Percentiles rank a stretch among this genome's conserved stretches.
Evolutionary conservation across 2,329 filamentous ascomycete genomes (phyloP).

Genomic region (Aspergillus aculeatinus): DNA sequence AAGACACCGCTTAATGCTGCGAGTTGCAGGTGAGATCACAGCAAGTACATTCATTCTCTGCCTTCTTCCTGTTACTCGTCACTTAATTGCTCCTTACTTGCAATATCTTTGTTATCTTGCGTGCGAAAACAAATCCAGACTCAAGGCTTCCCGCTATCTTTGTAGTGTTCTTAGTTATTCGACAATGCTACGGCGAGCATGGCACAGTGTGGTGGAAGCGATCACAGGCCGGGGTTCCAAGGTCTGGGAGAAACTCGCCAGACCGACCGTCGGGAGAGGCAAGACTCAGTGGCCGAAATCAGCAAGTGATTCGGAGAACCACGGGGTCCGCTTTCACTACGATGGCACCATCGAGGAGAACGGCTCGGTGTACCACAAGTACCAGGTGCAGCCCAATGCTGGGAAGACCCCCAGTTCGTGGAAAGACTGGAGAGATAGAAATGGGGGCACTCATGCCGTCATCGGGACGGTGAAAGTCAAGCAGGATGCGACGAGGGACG

Average conservation of each 20-base stretch:
- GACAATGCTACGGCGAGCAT: neutral
- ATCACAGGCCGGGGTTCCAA: neutral
- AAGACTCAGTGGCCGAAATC: constrained; percentile 17
- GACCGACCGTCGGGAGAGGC: constrained; percentile 12
- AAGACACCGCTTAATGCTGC: too few species aligned
- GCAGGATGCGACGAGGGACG: constrained; percentile 15
- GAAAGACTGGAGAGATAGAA: constrained; percentile 26
- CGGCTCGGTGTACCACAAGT: constrained; percentile 24
- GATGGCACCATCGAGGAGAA: constrained; percentile 14
- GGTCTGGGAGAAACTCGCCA: constrained; percentile 14
- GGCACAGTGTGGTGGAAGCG: neutral
- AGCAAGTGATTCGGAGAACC: constrained; percentile 9
- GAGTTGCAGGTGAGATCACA: too few species aligned
- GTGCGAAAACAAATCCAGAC: too few species aligned
- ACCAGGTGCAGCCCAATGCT: constrained; percentile 30
- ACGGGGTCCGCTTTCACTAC: constrained; percentile 18
- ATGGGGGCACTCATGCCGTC: constrained; percentile 31
- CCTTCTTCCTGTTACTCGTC: too few species aligned
- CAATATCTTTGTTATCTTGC: too few species aligned
- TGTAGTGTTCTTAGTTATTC: too few species aligned
- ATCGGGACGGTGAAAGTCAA: constrained; percentile 23
- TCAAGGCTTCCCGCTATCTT: too few species aligned
- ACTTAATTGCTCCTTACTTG: too few species aligned
- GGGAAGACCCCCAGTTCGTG: constrained; percentile 29
- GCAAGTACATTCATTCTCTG: too few species aligned